Percentiles rank a stretch among this genome's conserved stretches.
phyloP scores from a whole-genome alignment of 2,329 filamentous ascomycete species.

The Botrytis deweyae region DNA sequence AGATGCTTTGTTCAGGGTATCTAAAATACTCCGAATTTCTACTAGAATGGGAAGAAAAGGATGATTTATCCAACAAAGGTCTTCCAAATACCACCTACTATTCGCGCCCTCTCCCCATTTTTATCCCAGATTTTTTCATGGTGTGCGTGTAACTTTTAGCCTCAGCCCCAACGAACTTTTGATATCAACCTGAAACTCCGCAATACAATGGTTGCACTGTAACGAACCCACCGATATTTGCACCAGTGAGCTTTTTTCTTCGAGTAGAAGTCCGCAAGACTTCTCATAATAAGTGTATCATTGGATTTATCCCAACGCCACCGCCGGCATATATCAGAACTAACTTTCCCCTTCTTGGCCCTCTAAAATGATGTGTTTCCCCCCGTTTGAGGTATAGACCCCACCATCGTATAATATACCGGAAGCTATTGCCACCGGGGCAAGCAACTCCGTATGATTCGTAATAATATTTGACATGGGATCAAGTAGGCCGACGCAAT shows the following conservation, averaged over 20 bases:
- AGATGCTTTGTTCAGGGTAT: neutral
- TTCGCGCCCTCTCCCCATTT: neutral
- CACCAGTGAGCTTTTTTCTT: neutral
- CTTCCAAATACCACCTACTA: neutral
- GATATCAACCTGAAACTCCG: neutral
- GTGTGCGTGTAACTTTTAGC: neutral
- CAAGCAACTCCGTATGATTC: neutral
- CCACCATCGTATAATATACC: neutral
- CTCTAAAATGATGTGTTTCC: neutral
- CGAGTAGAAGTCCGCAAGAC: neutral
- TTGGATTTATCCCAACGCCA: neutral
- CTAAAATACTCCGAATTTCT: neutral
- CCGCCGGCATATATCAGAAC: neutral
- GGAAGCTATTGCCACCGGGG: neutral
- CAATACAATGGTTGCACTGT: neutral
- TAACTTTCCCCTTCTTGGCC: fast-evolving
- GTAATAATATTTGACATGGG: neutral
- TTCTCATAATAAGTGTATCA: neutral
- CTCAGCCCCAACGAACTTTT: neutral
- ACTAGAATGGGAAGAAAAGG: neutral
- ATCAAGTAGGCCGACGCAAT: neutral
- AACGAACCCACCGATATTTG: neutral
- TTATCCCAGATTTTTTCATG: neutral
- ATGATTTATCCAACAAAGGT: neutral
- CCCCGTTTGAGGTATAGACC: neutral